Evolutionary conservation across 768 basidiomycete genomes (phyloP).

Genomic region (Tremella mesenterica): DNA sequence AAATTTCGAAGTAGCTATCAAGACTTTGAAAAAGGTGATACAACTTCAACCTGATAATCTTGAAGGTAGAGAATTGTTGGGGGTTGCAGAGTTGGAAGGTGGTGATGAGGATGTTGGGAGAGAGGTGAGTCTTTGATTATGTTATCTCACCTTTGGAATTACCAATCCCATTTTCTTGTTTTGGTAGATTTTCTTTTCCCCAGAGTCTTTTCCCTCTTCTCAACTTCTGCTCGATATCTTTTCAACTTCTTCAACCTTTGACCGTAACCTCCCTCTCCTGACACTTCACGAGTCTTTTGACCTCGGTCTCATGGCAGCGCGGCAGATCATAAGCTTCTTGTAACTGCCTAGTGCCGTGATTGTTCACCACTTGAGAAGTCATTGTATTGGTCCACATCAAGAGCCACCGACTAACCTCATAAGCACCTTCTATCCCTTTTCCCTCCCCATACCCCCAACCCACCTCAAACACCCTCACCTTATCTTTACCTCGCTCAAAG

Average conservation of each 20-base stretch:
- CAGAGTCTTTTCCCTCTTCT: too few relatives aligned
- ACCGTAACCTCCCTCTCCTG: too few relatives aligned
- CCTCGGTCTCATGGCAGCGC: too few relatives aligned
- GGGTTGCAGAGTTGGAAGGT: constrained; percentile 66
- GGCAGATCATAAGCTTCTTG: too few relatives aligned
- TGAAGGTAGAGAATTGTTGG: constrained; percentile 70
- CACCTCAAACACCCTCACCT: constrained; percentile 57
- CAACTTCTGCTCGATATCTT: too few relatives aligned
- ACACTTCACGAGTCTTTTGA: too few relatives aligned
- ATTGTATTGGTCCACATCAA: not conserved
- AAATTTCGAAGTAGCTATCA: constrained; percentile 69
- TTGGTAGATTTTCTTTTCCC: too few relatives aligned
- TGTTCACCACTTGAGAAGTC: too few relatives aligned
- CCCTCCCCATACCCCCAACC: constrained; percentile 47
- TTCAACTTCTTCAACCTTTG: too few relatives aligned
- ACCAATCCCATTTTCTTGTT: too few relatives aligned
- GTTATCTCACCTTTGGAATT: not conserved
- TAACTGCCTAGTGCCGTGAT: too few relatives aligned
- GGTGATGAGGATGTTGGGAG: constrained; percentile 67
- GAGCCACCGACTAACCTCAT: not conserved
- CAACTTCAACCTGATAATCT: constrained; percentile 57
- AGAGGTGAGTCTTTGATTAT: constrained; percentile 50
- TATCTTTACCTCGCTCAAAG: constrained; percentile 83
- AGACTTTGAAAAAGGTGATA: constrained; percentile 62
- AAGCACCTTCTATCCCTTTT: constrained; percentile 58